A percentile compares a stretch with the other conserved stretches of the same genome.
Evolutionary conservation across 2,329 filamentous ascomycete genomes (phyloP).

Genomic region (Cladosporium sp.): DNA sequence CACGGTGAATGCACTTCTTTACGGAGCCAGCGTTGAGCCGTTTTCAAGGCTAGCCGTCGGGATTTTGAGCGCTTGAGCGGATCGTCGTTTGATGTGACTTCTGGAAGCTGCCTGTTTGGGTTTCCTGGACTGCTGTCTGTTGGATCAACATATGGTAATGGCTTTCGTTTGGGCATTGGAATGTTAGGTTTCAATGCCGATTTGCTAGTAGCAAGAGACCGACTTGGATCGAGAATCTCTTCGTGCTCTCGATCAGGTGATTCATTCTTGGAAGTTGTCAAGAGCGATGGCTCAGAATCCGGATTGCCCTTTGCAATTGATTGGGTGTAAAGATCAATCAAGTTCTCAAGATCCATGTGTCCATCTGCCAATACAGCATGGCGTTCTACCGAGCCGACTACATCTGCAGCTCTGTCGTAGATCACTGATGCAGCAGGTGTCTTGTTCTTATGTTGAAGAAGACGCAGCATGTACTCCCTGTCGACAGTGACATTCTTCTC

Average conservation of each 20-base stretch:
- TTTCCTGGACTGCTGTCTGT: background rate
- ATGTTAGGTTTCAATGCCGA: too few relatives aligned
- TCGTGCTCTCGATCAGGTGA: too few relatives aligned
- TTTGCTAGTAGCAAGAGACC: too few relatives aligned
- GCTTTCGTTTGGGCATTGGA: too few relatives aligned
- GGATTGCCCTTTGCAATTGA: background rate
- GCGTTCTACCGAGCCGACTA: too few relatives aligned
- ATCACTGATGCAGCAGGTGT: background rate
- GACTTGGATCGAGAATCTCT: too few relatives aligned
- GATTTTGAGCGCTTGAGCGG: background rate
- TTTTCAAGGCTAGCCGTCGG: background rate
- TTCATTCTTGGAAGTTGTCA: too few relatives aligned
- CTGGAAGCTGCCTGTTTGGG: too few relatives aligned
- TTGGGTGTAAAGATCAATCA: background rate
- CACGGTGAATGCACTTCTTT: background rate
- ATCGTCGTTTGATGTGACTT: background rate
- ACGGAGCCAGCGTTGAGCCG: background rate
- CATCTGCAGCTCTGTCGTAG: too few relatives aligned
- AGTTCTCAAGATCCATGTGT: background rate
- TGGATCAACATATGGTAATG: too few relatives aligned
- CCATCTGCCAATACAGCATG: background rate
- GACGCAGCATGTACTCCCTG: constrained; percentile 4
- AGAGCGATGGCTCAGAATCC: too few relatives aligned
- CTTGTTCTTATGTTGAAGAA: background rate
- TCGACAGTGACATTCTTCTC: background rate